Conservation (phyloP, 257 asterid genomes). For the Forsythia suspensa region DNA sequence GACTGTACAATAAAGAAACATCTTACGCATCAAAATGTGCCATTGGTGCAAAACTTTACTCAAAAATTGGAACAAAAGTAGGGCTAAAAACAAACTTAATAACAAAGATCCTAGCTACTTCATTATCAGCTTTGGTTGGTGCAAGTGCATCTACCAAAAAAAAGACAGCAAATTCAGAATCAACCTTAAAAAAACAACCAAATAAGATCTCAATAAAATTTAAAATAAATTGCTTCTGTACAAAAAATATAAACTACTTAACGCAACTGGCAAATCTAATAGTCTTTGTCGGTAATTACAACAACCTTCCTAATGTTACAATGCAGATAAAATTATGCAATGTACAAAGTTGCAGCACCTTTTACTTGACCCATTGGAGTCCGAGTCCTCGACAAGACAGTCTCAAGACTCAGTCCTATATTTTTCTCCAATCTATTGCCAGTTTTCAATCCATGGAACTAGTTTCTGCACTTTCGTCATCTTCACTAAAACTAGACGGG, state of each 20-base stretch:
- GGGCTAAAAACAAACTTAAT: too few species aligned
- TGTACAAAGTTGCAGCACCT: constrained; percentile 24
- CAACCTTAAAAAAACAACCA: background rate
- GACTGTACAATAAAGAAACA: too few species aligned
- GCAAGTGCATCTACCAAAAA: background rate
- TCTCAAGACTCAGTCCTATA: background rate
- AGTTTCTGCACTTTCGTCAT: constrained; percentile 66
- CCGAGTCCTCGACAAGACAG: background rate
- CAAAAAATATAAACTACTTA: constrained; percentile 5
- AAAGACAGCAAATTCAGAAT: background rate
- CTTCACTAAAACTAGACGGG: constrained; percentile 68
- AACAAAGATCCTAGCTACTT: too few species aligned
- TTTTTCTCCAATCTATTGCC: constrained; percentile 1
- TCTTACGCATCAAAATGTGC: too few species aligned
- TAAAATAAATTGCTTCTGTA: constrained; percentile 2
- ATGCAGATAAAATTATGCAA: constrained; percentile 10
- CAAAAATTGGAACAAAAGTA: too few species aligned
- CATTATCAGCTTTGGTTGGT: background rate
- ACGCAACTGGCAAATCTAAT: background rate
- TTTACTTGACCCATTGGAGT: constrained; percentile 5
- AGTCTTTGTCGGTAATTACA: background rate
- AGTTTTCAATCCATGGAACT: constrained; percentile 48
- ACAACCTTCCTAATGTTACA: constrained; percentile 21
- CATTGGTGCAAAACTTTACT: too few species aligned
- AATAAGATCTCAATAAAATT: background rate